Evolutionary conservation across 2,329 filamentous ascomycete genomes (phyloP).

Genomic region (Bisporella sp.): DNA sequence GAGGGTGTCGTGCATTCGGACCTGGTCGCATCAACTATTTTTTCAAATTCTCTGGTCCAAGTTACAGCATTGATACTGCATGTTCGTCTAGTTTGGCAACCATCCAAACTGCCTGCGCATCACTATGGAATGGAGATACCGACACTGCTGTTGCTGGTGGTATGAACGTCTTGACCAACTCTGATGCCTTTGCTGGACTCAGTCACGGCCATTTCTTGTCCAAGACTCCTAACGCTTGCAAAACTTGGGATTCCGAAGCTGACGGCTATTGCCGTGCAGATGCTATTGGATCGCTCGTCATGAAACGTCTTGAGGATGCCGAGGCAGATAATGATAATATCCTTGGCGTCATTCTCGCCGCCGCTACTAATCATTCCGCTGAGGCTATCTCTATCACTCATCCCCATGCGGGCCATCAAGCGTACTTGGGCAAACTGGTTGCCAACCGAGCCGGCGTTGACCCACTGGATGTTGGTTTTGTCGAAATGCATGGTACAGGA

Average conservation of each 20-base stretch:
- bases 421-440: conserved; percentile 59
- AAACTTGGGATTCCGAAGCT: conserved; percentile 37
- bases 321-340: conserved; percentile 41
- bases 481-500: conserved; percentile 84
- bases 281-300: conserved; percentile 36
- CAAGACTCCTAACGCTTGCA: conserved; percentile 40
- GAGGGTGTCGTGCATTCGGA: conserved; percentile 16
- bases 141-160: conserved; percentile 17
- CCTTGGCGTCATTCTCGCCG: conserved; percentile 52
- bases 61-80: conserved; percentile 30
- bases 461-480: conserved; percentile 68
- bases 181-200: conserved; percentile 21
- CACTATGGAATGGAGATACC: conserved; percentile 13
- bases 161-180: conserved; percentile 12
- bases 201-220: conserved; percentile 15
- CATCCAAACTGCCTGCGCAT: conserved; percentile 14
- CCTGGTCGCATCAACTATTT: conserved; percentile 29
- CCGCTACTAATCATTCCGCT: conserved; percentile 73
- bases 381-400: conserved; percentile 76
- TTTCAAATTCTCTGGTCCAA: conserved; percentile 34
- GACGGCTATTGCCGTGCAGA: conserved; percentile 48
- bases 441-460: conserved; percentile 66
- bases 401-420: conserved; percentile 69
- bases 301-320: conserved; percentile 43
- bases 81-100: conserved; percentile 30